Conservation (phyloP, 106 monocot species). For the Dactylorhiza incarnata region DNA sequence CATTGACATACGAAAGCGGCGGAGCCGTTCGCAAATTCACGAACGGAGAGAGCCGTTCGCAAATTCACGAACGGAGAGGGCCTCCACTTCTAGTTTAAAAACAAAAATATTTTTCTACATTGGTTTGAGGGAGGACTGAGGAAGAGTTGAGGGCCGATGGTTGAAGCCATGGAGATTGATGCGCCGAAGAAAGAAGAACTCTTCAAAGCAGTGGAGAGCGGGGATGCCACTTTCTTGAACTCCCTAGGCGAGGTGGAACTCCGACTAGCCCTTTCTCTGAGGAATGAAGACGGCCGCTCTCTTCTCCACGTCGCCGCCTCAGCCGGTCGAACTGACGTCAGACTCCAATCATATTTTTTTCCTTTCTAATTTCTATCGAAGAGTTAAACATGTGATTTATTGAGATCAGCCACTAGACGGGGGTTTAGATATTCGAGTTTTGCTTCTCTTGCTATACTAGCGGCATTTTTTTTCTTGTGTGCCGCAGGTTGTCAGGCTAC, state of each 20-base stretch:
- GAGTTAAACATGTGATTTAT: neutral
- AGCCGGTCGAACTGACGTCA: slow-evolving; percentile 44
- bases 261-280: slow-evolving; percentile 23
- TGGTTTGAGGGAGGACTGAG: too few species aligned
- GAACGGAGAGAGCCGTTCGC: too few species aligned
- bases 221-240: slow-evolving; percentile 39
- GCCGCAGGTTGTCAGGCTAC: slow-evolving; percentile 57
- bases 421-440: neutral
- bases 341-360: neutral
- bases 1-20: too few species aligned
- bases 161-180: slow-evolving; percentile 55
- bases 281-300: slow-evolving; percentile 84
- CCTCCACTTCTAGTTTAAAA: too few species aligned
- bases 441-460: slow-evolving; percentile 1
- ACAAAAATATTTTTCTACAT: too few species aligned
- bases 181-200: slow-evolving; percentile 41
- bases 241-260: slow-evolving; percentile 38
- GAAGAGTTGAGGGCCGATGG: slow-evolving; percentile 14
- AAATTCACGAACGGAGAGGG: too few species aligned
- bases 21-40: too few species aligned
- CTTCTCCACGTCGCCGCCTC: slow-evolving; percentile 90
- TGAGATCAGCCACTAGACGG: neutral
- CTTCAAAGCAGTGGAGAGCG: slow-evolving; percentile 70
- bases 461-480: slow-evolving; percentile 1
- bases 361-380: neutral